Percentiles rank a stretch among this genome's conserved stretches.
Evolutionary conservation across 257 asterid species (phyloP).

Genomic region (Paulownia fortunei): DNA sequence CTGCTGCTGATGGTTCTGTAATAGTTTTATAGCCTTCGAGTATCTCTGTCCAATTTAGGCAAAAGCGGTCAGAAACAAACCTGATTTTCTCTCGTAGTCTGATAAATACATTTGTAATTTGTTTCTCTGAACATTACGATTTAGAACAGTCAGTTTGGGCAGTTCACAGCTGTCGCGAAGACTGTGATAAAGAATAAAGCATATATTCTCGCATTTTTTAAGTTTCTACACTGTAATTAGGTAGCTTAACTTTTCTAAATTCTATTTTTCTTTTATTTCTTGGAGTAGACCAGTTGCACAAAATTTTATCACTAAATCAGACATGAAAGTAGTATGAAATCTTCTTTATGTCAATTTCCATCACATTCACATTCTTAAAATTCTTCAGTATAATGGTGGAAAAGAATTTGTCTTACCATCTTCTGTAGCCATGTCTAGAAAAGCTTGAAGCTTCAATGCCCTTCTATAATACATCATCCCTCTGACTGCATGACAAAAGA

Average conservation of each 20-base stretch:
- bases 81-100: background rate
- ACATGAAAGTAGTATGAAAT: background rate
- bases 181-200: background rate
- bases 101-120: background rate
- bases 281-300: background rate
- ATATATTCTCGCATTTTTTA: background rate
- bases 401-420: conserved; percentile 54
- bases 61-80: conserved; percentile 30
- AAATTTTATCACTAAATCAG: background rate
- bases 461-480: conserved; percentile 99
- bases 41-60: conserved; percentile 61
- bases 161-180: background rate
- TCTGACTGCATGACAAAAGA: conserved; percentile 67
- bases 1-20: conserved; percentile 72
- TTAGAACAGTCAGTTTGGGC: background rate
- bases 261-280: background rate
- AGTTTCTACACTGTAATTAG: background rate
- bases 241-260: background rate
- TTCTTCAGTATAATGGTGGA: too few relatives aligned
- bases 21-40: conserved; percentile 87
- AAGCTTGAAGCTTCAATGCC: conserved; percentile 98
- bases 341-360: background rate
- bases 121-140: background rate
- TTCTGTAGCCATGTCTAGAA: conserved; percentile 96
- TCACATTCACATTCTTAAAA: conserved; percentile 14